phyloP scores from a whole-genome alignment of 495 filamentous ascomycete species.

The Xylaria cubensis region DNA sequence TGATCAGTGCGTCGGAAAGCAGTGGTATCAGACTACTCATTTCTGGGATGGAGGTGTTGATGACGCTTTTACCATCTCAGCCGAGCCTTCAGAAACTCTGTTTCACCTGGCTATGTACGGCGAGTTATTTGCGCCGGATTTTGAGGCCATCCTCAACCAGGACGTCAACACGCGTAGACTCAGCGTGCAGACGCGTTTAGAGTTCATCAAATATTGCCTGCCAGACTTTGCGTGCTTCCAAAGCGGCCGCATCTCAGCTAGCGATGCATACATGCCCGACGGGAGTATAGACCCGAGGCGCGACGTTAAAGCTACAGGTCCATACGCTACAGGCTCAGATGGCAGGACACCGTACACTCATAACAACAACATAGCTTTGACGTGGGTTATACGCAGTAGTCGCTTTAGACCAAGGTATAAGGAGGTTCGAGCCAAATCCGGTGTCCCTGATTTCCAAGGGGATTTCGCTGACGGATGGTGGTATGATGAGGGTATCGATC shows the following conservation, averaged over 20 bases:
- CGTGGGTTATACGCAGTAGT: constrained; percentile 21
- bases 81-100: constrained; percentile 35
- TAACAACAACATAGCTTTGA: constrained; percentile 21
- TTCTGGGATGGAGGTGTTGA: constrained; percentile 48
- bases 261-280: not conserved
- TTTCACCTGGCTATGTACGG: constrained; percentile 49
- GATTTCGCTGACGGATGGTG: constrained; percentile 13
- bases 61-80: constrained; percentile 38
- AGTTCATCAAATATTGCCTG: constrained; percentile 49
- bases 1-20: constrained; percentile 42
- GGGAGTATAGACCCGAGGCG: constrained; percentile 16
- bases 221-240: constrained; percentile 31
- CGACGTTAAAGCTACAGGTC: not conserved
- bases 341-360: not conserved
- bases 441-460: constrained; percentile 13
- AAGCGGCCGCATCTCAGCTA: not conserved
- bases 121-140: constrained; percentile 44
- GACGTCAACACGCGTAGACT: constrained; percentile 11
- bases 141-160: constrained; percentile 35
- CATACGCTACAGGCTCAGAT: not conserved
- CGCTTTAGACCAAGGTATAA: constrained; percentile 14
- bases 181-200: constrained; percentile 38
- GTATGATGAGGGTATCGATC: not conserved
- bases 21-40: constrained; percentile 40
- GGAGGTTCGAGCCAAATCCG: constrained; percentile 14